A percentile compares a stretch with the other conserved stretches of the same genome.
phyloP scores from a whole-genome alignment of 1,139 yeast genomes.

The Candida sp. region DNA sequence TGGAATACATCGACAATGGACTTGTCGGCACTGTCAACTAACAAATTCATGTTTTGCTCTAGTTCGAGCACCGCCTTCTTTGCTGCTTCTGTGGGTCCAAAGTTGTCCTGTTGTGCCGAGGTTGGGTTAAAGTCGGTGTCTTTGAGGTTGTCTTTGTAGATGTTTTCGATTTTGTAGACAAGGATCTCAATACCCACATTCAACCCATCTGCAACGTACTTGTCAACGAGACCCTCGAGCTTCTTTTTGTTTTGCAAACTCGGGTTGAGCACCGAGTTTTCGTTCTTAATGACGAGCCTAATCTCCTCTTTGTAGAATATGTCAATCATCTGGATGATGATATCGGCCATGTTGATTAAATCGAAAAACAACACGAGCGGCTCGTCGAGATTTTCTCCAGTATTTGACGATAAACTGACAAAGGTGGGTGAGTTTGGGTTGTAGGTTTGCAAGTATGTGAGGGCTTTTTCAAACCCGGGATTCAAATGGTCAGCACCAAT shows the following conservation, averaged over 20 bases:
- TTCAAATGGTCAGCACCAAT: conserved; percentile 77
- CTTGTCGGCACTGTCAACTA: conserved; percentile 87
- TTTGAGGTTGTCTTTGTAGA: conserved; percentile 28
- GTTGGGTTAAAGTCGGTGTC: conserved; percentile 41
- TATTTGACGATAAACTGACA: conserved; percentile 12
- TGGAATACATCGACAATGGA: conserved; percentile 91
- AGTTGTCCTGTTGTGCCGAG: conserved; percentile 12
- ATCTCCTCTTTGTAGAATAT: conserved; percentile 91
- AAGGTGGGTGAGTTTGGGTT: conserved; percentile 50
- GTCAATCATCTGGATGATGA: conserved; percentile 91
- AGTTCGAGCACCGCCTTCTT: conserved; percentile 61
- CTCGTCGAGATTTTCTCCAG: conserved; percentile 51
- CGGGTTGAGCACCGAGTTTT: conserved; percentile 78
- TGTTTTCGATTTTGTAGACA: conserved; percentile 68
- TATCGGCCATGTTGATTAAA: conserved; percentile 89
- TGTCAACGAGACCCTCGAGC: conserved; percentile 83
- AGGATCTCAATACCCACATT: conserved; percentile 90
- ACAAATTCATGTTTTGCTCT: conserved; percentile 72
- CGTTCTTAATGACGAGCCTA: conserved; percentile 64
- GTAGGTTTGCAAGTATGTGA: conserved; percentile 68
- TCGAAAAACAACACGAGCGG: conserved; percentile 91
- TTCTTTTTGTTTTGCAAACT: conserved; percentile 81
- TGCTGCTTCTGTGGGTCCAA: conserved; percentile 79
- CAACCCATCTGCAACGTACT: conserved; percentile 89
- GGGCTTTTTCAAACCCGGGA: conserved; percentile 84